Percentiles rank a stretch among this genome's conserved stretches.
Conservation (phyloP, 352 stramenopile genomes). For the Phytophthora capsici region DNA sequence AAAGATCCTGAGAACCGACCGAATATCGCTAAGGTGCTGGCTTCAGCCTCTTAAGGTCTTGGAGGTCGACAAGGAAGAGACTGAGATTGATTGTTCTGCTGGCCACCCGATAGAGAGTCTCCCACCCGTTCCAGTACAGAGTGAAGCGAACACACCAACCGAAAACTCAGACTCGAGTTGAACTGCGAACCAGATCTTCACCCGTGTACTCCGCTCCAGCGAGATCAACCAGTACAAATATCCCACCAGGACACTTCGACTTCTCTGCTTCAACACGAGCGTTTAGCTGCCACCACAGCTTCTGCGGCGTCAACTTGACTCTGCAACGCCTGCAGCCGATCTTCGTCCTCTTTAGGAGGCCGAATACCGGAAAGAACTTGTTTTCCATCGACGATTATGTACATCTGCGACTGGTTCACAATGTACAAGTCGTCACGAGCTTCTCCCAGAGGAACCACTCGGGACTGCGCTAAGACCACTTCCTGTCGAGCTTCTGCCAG, state of each 20-base stretch:
- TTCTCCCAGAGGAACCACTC: conserved; percentile 52
- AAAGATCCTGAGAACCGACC: conserved; percentile 18
- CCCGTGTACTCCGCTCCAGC: conserved; percentile 63
- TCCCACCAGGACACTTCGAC: conserved; percentile 16
- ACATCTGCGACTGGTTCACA: conserved; percentile 51
- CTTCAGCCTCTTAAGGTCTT: conserved; percentile 3
- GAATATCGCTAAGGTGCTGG: conserved; percentile 25
- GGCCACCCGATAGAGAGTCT: not conserved
- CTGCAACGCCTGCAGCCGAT: no score
- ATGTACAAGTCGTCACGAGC: conserved; percentile 61
- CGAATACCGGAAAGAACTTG: conserved; percentile 8
- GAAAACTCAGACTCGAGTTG: conserved; percentile 42
- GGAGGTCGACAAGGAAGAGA: not conserved
- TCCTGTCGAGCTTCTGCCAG: conserved; percentile 41
- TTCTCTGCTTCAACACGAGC: conserved; percentile 21
- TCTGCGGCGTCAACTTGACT: no score
- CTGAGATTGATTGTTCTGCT: not conserved
- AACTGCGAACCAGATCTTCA: conserved; percentile 35
- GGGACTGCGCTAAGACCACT: conserved; percentile 39
- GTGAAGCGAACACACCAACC: not conserved
- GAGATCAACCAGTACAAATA: no score
- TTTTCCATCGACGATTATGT: conserved; percentile 40
- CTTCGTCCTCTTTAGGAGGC: no score
- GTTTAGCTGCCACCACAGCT: conserved; percentile 24
- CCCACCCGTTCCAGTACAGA: not conserved